Conservation (phyloP, 2,329 filamentous ascomycete species). For the Aspergillus fumigatiaffinis region DNA sequence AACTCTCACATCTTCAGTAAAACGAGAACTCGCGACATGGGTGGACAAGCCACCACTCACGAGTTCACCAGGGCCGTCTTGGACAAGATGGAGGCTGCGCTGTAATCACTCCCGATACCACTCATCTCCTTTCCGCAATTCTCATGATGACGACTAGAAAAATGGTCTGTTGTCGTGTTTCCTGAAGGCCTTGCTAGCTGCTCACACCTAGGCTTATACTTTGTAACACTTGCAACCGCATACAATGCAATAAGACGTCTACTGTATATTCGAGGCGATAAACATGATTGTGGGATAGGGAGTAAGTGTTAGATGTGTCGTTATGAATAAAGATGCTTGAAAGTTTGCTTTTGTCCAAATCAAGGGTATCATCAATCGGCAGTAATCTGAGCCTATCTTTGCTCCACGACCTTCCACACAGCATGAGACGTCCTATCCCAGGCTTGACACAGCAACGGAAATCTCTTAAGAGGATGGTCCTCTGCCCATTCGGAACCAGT, state of each 20-base stretch:
- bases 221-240: slow-evolving; percentile 27
- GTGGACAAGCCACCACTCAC: slow-evolving; percentile 81
- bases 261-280: slow-evolving; percentile 15
- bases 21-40: slow-evolving; percentile 92
- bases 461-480: not conserved
- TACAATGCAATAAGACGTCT: slow-evolving; percentile 19
- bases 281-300: slow-evolving; percentile 8
- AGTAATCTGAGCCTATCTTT: not conserved
- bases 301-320: slow-evolving; percentile 13
- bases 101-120: slow-evolving; percentile 46
- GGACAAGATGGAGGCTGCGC: slow-evolving; percentile 80
- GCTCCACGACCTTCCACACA: not conserved
- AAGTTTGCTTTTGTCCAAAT: not conserved
- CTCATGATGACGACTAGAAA: slow-evolving; percentile 22
- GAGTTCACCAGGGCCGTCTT: slow-evolving; percentile 94
- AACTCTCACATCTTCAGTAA: slow-evolving; percentile 55
- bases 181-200: slow-evolving; percentile 10
- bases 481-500: not conserved
- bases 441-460: not conserved
- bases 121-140: slow-evolving; percentile 17
- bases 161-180: slow-evolving; percentile 13
- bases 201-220: slow-evolving; percentile 16
- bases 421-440: not conserved
- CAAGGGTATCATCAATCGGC: not conserved
- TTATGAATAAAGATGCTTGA: slow-evolving; percentile 9